A percentile compares a stretch with the other conserved stretches of the same genome.
These are phyloP conservation scores for Eucalyptus decipiens DNA, from an alignment of 345 rosid genomes.

Conservation along the genomic window DNA sequence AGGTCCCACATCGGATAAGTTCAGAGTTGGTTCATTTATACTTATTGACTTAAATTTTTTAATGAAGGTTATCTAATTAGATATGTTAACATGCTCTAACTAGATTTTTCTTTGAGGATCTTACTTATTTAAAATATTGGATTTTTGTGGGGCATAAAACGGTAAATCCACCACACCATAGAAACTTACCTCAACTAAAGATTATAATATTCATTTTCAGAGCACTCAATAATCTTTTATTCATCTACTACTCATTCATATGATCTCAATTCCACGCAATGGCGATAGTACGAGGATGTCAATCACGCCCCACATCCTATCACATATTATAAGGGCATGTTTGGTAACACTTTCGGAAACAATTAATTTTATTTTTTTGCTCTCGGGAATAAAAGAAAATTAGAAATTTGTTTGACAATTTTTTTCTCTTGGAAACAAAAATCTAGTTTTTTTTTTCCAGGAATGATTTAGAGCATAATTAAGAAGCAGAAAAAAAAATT, in stretches of 20 bases:
- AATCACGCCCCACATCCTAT: not conserved
- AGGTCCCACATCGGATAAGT: not conserved
- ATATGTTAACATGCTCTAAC: not conserved
- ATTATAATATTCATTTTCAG: not conserved
- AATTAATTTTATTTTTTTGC: too few relatives aligned
- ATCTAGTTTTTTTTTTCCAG: too few relatives aligned
- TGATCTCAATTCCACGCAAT: not conserved
- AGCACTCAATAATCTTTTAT: not conserved
- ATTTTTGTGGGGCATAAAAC: not conserved
- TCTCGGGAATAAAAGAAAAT: accelerated
- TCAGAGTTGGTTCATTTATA: not conserved
- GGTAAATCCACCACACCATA: not conserved
- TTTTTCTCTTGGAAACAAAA: too few relatives aligned
- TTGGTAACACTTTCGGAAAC: accelerated
- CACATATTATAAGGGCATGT: not conserved
- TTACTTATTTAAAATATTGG: not conserved
- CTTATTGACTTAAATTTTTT: not conserved
- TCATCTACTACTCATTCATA: not conserved
- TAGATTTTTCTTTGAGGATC: not conserved
- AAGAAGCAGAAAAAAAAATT: accelerated
- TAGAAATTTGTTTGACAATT: too few relatives aligned
- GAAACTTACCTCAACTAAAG: not conserved
- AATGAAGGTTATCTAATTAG: not conserved
- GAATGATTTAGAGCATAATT: too few relatives aligned
- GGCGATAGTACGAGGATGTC: not conserved